Evolutionary conservation across 331 rosid genomes (phyloP).

Genomic region (Rosa hybrid): DNA sequence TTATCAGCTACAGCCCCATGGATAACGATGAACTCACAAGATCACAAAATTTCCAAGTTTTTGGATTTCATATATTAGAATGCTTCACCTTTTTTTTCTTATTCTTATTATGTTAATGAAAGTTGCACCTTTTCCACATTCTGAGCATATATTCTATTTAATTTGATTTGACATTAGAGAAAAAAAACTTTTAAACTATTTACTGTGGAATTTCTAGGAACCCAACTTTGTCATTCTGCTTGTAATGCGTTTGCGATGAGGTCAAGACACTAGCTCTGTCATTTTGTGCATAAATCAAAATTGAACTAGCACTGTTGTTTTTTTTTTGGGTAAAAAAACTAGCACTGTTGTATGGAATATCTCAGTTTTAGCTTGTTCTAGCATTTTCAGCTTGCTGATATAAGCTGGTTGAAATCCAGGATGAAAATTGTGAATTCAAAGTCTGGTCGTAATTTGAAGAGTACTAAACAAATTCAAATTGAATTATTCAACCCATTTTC

Average conservation of each 20-base stretch:
- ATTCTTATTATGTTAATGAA: not conserved
- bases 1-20: conserved; percentile 12
- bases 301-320: not conserved
- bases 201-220: not conserved
- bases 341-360: not conserved
- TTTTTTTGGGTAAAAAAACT: not conserved
- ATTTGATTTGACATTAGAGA: not conserved
- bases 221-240: conserved; percentile 2
- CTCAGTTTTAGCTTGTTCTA: not conserved
- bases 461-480: not conserved
- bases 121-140: not conserved
- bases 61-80: not conserved
- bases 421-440: not conserved
- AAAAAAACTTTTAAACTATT: not conserved
- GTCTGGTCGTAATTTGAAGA: not conserved
- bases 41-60: not conserved
- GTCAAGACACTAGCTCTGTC: not conserved
- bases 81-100: not conserved
- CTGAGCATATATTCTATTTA: not conserved
- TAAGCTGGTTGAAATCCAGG: not conserved
- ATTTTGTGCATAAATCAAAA: not conserved
- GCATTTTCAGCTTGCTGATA: not conserved
- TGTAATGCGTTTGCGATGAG: not conserved
- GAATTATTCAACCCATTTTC: not conserved
- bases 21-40: conserved; percentile 16